These are phyloP conservation scores for Amylocarpus encephaloides DNA, from an alignment of 2,329 filamentous ascomycete genomes.

Conservation along the genomic window DNA sequence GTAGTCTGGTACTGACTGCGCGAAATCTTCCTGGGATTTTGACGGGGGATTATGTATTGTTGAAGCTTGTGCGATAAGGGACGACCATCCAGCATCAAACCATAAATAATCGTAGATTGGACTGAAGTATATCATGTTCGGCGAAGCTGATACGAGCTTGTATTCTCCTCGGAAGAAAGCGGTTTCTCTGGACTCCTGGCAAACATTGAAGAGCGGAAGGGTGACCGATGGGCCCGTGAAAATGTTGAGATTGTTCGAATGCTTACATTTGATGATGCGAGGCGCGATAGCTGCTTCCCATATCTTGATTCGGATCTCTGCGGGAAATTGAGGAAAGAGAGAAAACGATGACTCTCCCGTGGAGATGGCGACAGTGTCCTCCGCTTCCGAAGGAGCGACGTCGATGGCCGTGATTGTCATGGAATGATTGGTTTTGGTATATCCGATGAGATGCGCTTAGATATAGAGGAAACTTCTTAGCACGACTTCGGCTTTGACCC, in stretches of 20 bases:
- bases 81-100: constrained; percentile 20
- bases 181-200: constrained; percentile 5
- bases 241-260: background rate
- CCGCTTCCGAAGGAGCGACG: background rate
- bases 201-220: constrained; percentile 1
- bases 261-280: constrained; percentile 10
- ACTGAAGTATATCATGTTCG: constrained; percentile 5
- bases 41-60: background rate
- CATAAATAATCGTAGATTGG: constrained; percentile 12
- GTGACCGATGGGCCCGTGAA: constrained; percentile 1
- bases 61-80: background rate
- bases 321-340: background rate
- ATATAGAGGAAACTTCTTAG: too few relatives aligned
- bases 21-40: constrained; percentile 8
- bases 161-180: constrained; percentile 7
- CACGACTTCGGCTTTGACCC: too few relatives aligned
- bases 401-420: background rate
- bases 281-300: constrained; percentile 11
- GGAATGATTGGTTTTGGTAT: background rate
- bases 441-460: too few relatives aligned
- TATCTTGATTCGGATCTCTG: constrained; percentile 11
- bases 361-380: background rate
- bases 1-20: constrained; percentile 13
- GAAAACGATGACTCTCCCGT: background rate
- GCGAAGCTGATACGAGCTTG: background rate